Conservation (phyloP, 2,329 filamentous ascomycete species). For the Pyricularia grisea region DNA sequence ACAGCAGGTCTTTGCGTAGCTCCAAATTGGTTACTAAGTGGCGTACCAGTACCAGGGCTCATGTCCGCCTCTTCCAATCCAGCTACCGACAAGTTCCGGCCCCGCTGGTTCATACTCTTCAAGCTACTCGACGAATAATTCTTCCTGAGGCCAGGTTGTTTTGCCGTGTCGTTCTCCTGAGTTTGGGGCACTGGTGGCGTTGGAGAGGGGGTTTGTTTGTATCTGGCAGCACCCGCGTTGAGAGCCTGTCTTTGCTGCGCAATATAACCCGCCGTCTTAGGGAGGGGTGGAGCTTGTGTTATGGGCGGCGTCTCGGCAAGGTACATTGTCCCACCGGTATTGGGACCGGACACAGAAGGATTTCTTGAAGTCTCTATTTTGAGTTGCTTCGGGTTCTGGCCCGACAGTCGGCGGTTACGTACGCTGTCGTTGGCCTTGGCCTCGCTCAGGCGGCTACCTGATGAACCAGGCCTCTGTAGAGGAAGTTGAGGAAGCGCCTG, state of each 20-base stretch:
- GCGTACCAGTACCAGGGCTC: slow-evolving; percentile 68
- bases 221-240: slow-evolving; percentile 21
- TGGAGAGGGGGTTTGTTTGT: slow-evolving; percentile 22
- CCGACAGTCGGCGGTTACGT: slow-evolving; percentile 69
- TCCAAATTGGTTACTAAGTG: slow-evolving; percentile 59
- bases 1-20: slow-evolving; percentile 38
- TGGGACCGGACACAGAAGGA: slow-evolving; percentile 10
- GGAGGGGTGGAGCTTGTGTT: slow-evolving; percentile 10
- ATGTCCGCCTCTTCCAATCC: slow-evolving; percentile 55
- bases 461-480: slow-evolving; percentile 21
- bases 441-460: slow-evolving; percentile 11
- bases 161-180: not conserved
- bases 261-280: slow-evolving; percentile 24
- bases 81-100: slow-evolving; percentile 62
- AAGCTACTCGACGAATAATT: slow-evolving; percentile 64
- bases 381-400: slow-evolving; percentile 69
- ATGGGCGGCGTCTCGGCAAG: slow-evolving; percentile 6
- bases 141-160: slow-evolving; percentile 42
- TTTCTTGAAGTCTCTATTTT: slow-evolving; percentile 68
- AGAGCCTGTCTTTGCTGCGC: slow-evolving; percentile 32
- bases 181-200: slow-evolving; percentile 22
- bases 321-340: not conserved
- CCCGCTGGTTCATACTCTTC: slow-evolving; percentile 51
- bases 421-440: slow-evolving; percentile 38
- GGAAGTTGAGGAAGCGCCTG: slow-evolving; percentile 36